These are phyloP conservation scores for Detonula confervacea DNA, from an alignment of 352 stramenopile genomes.

Conservation along the genomic window DNA sequence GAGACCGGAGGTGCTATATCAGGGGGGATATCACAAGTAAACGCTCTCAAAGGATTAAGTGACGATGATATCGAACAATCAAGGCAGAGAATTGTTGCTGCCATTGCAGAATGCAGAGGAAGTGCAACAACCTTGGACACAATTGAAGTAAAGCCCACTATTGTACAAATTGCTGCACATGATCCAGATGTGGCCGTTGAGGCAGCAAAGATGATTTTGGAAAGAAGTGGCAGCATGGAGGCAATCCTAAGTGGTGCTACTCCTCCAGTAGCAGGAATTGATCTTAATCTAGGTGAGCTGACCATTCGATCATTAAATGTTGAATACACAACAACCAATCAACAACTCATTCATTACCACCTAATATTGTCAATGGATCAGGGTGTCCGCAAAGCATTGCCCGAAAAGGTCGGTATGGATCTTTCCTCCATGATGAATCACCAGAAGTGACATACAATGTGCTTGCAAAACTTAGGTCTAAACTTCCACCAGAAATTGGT, in stretches of 20 bases:
- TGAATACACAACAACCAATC: conserved; percentile 58
- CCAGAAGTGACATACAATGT: conserved; percentile 87
- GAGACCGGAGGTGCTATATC: conserved; percentile 68
- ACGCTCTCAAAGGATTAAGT: conserved; percentile 51
- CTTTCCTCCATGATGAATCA: conserved; percentile 92
- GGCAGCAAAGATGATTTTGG: conserved; percentile 68
- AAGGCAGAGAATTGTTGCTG: conserved; percentile 36
- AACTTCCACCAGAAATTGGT: conserved; percentile 48
- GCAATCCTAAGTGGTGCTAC: conserved; percentile 36
- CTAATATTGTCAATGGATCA: conserved; percentile 85
- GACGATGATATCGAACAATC: conserved; percentile 46
- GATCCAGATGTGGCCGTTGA: conserved; percentile 62
- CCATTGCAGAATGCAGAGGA: conserved; percentile 18
- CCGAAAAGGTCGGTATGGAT: conserved; percentile 92
- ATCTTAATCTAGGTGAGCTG: conserved; percentile 66
- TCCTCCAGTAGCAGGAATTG: conserved; percentile 53
- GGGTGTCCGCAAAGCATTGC: conserved; percentile 94
- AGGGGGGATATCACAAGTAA: conserved; percentile 34
- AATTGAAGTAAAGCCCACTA: conserved; percentile 54
- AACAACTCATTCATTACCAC: conserved; percentile 56
- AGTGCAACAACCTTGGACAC: conserved; percentile 2
- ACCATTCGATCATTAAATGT: conserved; percentile 29
- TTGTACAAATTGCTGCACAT: conserved; percentile 83
- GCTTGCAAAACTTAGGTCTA: conserved; percentile 62
- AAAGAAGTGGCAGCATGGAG: conserved; percentile 45